phyloP scores from a whole-genome alignment of 2,329 filamentous ascomycete genomes.

The Sporothrix pseudoabietina region DNA sequence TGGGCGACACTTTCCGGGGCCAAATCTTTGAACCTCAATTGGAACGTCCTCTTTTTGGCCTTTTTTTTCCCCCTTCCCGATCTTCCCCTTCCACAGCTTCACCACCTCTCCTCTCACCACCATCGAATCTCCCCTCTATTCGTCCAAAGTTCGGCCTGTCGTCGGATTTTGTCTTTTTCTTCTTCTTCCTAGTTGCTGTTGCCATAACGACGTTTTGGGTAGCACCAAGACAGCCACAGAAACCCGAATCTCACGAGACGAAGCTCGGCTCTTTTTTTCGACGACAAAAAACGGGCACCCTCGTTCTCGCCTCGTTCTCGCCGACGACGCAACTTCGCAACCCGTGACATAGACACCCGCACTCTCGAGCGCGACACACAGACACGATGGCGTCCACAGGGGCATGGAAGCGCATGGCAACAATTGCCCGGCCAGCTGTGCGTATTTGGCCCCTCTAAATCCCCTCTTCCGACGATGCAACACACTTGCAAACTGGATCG shows the following conservation, averaged over 20 bases:
- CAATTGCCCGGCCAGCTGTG: constrained; percentile 33
- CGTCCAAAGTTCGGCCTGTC: constrained; percentile 8
- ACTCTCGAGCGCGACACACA: constrained; percentile 11
- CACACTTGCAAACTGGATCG: neutral
- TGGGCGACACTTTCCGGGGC: constrained; percentile 20
- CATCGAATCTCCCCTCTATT: neutral
- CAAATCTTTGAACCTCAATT: constrained; percentile 17
- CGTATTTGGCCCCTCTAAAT: constrained; percentile 28
- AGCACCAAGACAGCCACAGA: neutral
- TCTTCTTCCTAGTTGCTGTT: neutral
- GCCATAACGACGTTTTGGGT: constrained; percentile 10
- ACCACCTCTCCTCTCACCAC: neutral
- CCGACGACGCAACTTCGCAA: constrained; percentile 3
- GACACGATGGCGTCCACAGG: constrained; percentile 31
- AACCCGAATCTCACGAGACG: constrained; percentile 16
- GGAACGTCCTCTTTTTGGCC: neutral
- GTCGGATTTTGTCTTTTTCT: constrained; percentile 17
- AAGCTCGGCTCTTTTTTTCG: constrained; percentile 21
- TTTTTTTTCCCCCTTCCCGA: constrained; percentile 15
- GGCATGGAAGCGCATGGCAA: constrained; percentile 34
- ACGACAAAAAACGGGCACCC: neutral
- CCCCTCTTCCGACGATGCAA: constrained; percentile 13
- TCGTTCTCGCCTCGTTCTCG: constrained; percentile 20
- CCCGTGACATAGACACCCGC: neutral
- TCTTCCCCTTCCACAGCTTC: constrained; percentile 2